Percentiles rank a stretch among this genome's conserved stretches.
Conservation (phyloP, 1,139 yeast genomes). For the Zygoascus hellenicus region DNA sequence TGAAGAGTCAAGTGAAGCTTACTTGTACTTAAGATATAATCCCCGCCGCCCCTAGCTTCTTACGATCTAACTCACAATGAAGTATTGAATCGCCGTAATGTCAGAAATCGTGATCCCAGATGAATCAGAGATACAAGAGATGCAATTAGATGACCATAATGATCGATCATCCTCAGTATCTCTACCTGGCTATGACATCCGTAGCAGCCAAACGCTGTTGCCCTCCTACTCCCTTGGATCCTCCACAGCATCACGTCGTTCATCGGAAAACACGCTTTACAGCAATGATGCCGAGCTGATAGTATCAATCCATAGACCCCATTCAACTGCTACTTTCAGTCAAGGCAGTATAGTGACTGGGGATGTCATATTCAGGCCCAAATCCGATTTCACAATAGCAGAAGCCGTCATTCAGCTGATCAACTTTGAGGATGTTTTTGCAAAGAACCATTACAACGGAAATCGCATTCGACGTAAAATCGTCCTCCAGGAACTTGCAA, state of each 20-base stretch:
- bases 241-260: background rate
- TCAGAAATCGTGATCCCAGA: no score
- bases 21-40: no score
- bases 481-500: background rate
- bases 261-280: background rate
- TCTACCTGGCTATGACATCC: background rate
- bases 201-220: background rate
- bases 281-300: background rate
- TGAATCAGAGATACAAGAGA: background rate
- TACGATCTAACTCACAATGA: no score
- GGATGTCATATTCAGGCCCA: conserved; percentile 4
- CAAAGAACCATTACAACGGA: background rate
- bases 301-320: background rate
- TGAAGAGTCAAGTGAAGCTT: no score
- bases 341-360: conserved; percentile 5
- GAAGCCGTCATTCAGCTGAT: background rate
- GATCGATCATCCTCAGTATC: background rate
- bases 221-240: conserved; percentile 2
- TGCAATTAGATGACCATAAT: background rate
- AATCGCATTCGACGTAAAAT: conserved; percentile 3
- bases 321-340: background rate
- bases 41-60: no score
- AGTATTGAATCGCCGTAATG: no score
- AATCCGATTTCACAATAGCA: background rate
- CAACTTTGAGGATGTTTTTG: conserved; percentile 4